Conservation (phyloP, 306 rosid genomes). For the Mimosa pudica region DNA sequence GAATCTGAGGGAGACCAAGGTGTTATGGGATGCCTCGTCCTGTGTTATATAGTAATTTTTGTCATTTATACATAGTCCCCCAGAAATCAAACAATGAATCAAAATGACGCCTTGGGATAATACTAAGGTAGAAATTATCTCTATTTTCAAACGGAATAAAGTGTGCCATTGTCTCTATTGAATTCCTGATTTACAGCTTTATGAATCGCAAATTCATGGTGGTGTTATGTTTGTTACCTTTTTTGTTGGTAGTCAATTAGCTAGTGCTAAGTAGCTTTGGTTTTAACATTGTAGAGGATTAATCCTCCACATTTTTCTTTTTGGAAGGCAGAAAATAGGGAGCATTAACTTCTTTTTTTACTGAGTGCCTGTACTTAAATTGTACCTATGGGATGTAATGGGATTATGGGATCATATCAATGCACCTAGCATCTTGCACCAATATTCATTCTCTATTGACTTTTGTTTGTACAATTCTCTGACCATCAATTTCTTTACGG, state of each 20-base stretch:
- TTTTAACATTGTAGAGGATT: not conserved
- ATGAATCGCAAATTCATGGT: not conserved
- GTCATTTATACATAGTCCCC: not conserved
- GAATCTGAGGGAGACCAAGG: not conserved
- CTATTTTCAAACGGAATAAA: not conserved
- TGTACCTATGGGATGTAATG: not conserved
- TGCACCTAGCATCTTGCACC: not conserved
- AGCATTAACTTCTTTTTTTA: not conserved
- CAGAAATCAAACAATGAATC: not conserved
- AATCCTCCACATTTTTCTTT: not conserved
- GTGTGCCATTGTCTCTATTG: not conserved
- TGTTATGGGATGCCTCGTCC: not conserved
- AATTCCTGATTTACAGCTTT: not conserved
- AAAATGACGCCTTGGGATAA: not conserved
- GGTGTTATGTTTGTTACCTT: not conserved
- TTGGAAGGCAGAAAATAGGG: not conserved
- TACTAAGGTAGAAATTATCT: not conserved
- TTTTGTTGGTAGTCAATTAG: not conserved
- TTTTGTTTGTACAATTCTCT: not conserved
- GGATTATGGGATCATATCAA: not conserved
- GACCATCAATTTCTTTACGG: not conserved
- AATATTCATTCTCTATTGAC: not conserved
- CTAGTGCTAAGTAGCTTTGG: not conserved
- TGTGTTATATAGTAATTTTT: not conserved
- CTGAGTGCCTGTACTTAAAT: not conserved